These are phyloP conservation scores for Jacaranda mimosifolia DNA, from an alignment of 257 asterid genomes.

Conservation along the genomic window DNA sequence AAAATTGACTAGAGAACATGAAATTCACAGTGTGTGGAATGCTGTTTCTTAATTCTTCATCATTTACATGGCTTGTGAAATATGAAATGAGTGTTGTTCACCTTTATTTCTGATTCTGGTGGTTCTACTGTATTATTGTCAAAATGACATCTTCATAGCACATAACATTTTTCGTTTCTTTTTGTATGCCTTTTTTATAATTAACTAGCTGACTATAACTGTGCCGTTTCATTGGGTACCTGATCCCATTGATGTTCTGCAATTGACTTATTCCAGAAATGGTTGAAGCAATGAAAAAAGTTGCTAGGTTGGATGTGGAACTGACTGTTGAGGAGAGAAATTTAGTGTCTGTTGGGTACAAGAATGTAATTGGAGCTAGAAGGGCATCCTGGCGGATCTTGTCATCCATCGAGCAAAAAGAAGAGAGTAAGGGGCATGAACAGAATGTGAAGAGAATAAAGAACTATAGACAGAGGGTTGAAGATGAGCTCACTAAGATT, in stretches of 20 bases:
- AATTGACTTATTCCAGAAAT: slow-evolving; percentile 55
- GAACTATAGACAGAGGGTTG: slow-evolving; percentile 68
- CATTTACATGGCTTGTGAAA: background rate
- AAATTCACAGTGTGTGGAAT: background rate
- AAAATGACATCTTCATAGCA: background rate
- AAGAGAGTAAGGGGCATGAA: slow-evolving; percentile 79
- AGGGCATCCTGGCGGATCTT: slow-evolving; percentile 84
- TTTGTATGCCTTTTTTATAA: background rate
- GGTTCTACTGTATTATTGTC: background rate
- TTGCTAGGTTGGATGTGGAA: slow-evolving; percentile 75
- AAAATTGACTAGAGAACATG: background rate
- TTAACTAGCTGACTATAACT: background rate
- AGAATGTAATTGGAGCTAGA: slow-evolving; percentile 82
- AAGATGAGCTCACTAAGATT: slow-evolving; percentile 78
- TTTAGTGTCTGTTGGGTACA: slow-evolving; percentile 79
- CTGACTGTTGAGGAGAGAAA: slow-evolving; percentile 83
- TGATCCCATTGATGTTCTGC: background rate
- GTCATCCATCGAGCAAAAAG: slow-evolving; percentile 77
- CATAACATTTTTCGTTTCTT: background rate
- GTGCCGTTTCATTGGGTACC: background rate
- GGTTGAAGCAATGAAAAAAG: slow-evolving; percentile 82
- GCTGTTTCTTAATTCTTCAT: background rate
- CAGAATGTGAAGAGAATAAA: slow-evolving; percentile 75
- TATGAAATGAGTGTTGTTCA: background rate
- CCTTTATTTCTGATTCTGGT: background rate